Evolutionary conservation across 108 stramenopile genomes (phyloP).

Genomic region (Ochromonas danica): DNA sequence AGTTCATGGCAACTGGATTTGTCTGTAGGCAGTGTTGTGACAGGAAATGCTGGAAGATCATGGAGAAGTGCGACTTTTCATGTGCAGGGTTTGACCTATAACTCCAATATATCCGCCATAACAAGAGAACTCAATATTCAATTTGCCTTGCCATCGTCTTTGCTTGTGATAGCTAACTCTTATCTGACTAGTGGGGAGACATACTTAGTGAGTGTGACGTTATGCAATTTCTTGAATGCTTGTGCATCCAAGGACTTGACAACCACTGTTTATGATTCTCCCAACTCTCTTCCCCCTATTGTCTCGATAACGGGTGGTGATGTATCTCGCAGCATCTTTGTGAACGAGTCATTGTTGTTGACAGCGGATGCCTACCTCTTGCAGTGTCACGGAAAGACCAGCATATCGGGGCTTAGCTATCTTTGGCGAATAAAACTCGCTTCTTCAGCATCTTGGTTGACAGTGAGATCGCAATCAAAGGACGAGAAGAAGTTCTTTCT

Average conservation of each 20-base stretch:
- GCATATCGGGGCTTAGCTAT: constrained; percentile 8
- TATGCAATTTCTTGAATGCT: constrained; percentile 22
- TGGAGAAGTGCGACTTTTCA: constrained; percentile 10
- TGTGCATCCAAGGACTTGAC: background rate
- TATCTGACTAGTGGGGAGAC: background rate
- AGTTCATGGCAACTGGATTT: too few species aligned
- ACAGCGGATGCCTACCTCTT: background rate
- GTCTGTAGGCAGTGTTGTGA: constrained; percentile 9
- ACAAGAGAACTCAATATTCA: background rate
- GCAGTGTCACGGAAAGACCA: background rate
- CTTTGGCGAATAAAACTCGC: background rate
- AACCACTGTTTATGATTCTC: constrained; percentile 7
- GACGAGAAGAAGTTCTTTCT: background rate
- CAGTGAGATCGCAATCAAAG: constrained; percentile 11
- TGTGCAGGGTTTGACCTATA: constrained; percentile 15
- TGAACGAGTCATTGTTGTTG: background rate
- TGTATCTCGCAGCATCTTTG: background rate
- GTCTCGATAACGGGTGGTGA: background rate
- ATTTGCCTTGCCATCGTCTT: background rate
- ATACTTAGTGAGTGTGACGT: constrained; percentile 1
- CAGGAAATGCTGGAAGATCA: constrained; percentile 1
- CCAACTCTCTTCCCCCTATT: constrained; percentile 17
- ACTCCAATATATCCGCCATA: constrained; percentile 1
- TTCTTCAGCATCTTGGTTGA: background rate
- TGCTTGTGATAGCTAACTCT: background rate